Percentiles rank a stretch among this genome's conserved stretches.
These are phyloP conservation scores for Mucor velutinosus DNA, from an alignment of 371 early-diverging fungal genomes.

Conservation along the genomic window DNA sequence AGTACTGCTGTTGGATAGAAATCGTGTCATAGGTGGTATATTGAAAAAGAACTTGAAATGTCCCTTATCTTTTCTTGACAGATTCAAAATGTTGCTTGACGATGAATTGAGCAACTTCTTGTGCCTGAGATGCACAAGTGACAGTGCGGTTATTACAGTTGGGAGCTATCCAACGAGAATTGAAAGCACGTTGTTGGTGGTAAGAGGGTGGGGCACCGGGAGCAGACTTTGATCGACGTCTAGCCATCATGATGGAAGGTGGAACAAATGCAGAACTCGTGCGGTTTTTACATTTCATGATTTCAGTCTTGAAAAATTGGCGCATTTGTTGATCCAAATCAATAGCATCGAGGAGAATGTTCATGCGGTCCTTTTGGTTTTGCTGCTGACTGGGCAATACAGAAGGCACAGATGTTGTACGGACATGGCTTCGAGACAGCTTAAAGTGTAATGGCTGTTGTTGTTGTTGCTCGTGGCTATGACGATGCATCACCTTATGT, in stretches of 20 bases:
- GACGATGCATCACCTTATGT: not conserved
- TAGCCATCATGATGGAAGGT: constrained; percentile 15
- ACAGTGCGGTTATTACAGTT: constrained; percentile 9
- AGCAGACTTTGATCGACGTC: constrained; percentile 46
- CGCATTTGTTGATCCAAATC: constrained; percentile 53
- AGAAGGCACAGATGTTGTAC: constrained; percentile 41
- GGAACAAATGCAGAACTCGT: constrained; percentile 7
- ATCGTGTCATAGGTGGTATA: not conserved
- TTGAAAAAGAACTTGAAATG: not conserved
- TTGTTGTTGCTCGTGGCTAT: not conserved
- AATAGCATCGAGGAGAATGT: constrained; percentile 46
- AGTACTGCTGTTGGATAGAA: not conserved
- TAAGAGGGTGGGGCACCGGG: constrained; percentile 43
- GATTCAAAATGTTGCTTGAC: constrained; percentile 29
- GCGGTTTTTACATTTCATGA: constrained; percentile 32
- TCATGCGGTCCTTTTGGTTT: constrained; percentile 30
- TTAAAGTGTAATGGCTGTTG: not conserved
- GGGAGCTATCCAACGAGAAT: constrained; percentile 19
- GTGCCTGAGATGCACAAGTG: constrained; percentile 21
- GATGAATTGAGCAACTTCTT: constrained; percentile 28
- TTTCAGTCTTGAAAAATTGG: constrained; percentile 37
- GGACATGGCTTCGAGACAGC: constrained; percentile 27
- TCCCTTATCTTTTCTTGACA: constrained; percentile 25
- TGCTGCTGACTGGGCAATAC: constrained; percentile 35
- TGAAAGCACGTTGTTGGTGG: constrained; percentile 26